These are phyloP conservation scores for Pseudogymnoascus sp. DNA, from an alignment of 2,329 filamentous ascomycete genomes.

Conservation along the genomic window DNA sequence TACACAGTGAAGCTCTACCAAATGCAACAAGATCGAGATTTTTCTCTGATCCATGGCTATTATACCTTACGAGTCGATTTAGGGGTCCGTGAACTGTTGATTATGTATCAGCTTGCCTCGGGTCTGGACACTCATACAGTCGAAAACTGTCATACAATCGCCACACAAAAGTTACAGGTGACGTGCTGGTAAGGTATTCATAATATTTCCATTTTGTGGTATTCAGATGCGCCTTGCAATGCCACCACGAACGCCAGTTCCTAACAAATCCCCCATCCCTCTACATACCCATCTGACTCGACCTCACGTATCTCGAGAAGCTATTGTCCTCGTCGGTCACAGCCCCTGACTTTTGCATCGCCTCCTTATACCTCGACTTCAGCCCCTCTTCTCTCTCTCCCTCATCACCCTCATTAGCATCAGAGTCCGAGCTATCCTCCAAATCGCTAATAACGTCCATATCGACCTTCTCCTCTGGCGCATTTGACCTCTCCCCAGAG, in stretches of 20 bases:
- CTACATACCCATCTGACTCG: constrained; percentile 29
- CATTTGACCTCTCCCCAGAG: constrained; percentile 34
- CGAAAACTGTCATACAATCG: no score
- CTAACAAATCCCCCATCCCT: constrained; percentile 10
- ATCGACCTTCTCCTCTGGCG: constrained; percentile 31
- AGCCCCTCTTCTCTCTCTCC: constrained; percentile 54
- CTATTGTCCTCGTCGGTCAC: constrained; percentile 27
- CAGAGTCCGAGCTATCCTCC: constrained; percentile 46
- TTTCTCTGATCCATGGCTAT: not conserved
- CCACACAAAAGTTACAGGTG: no score
- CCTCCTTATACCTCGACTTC: constrained; percentile 69
- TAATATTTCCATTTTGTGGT: constrained; percentile 17
- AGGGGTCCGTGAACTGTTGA: not conserved
- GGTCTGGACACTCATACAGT: not conserved
- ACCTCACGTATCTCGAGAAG: constrained; percentile 29
- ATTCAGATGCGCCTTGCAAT: constrained; percentile 29
- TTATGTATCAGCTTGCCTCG: not conserved
- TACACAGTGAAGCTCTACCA: constrained; percentile 1
- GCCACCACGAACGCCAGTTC: constrained; percentile 21
- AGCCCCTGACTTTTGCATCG: constrained; percentile 50
- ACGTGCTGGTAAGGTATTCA: not conserved
- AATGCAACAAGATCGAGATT: not conserved
- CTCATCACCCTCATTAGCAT: constrained; percentile 53
- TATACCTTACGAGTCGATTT: not conserved
- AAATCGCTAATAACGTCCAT: constrained; percentile 30